Base-by-base conservation (phyloP, 208 protist genomes). In the Leishmania braziliensis region DNA sequence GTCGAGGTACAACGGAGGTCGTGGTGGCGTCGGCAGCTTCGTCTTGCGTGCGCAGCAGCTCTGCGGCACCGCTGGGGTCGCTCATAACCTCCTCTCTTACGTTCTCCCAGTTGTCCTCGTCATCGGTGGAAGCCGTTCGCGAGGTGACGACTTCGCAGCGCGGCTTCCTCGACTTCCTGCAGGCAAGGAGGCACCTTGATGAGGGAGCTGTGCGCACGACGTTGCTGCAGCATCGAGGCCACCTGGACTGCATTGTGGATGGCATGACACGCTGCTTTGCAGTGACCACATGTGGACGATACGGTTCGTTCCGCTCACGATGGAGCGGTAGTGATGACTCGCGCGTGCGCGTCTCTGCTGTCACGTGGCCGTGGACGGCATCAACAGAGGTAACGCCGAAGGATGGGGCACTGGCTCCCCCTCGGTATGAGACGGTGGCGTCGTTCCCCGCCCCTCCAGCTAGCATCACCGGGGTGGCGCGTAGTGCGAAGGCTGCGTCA, bases 91-190 rank as follows among this genome's bases (percentile, higher is more conserved):
- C 43, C 48, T 75, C 50, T 20, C n/a, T 58, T 75, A 39, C n/a
- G 48, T 5, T 10, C 48, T 43, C 43, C 36, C 53, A 23, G 51
- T 77, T 53, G 29, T 62, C 75, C 0, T 66, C 72, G 18, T 75
- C 78, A 6, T 85, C 82, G 20, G n/a, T 82, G n/a, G 78, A 82
- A 4, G 60, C 82, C n/a, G 62, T 81, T 8, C 71, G 73, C 39
- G 73, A 71, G 43, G 66, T 85, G 39, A 85, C 77, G 20, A 73
- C 82, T 6, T 81, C 82, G 6, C 82, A 85, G 54, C 82, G 73
- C 65, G n/a, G 8, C 51, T 82, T 85, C 63, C 77, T 85, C 14
- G n/a, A 78, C 36, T 66, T 66, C 50, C 74, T 85, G 10, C 77
- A 74, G 18, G 3, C 39, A 12, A 5, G 26, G 56, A 53, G 29